Base-by-base conservation (phyloP, 768 basidiomycete species). In the Leucocoprinus sp. region DNA sequence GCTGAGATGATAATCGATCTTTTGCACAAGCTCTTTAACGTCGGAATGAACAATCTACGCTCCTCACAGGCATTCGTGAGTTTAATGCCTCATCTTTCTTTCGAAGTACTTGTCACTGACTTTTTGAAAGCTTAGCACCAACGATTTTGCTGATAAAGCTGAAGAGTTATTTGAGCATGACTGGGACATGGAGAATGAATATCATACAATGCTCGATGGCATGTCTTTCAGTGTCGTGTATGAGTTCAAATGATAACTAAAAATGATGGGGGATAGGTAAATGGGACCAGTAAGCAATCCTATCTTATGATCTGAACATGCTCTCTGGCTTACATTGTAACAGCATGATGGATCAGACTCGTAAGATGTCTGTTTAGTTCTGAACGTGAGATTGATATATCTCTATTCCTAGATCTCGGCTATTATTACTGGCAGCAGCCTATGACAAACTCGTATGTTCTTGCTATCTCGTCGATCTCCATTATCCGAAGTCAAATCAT, bases 401-500 rank as follows among this genome's bases (percentile, higher is more conserved):
- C 24, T 36, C 26, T 29, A 37, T 22, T 22, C 21, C 12, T 48
- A 72, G 68, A 76, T 60, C 55, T 78, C 45, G 72, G 73, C 47
- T 82, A 78, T 48, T 75, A 69, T 50, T 81, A 84, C 59, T 82
- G 81, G 76, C 82, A 85, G 49, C 79, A 80, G 54, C 80, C 81
- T 2, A 76, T 76, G 73, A 68, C 71, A 11, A 75, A 84, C 57
- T 74, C 74, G 71, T 75, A 45, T 33, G 70, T 60, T 8, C 0
- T 17, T 37, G 8, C 5, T 22, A 15, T 23, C 11, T n/a, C n/a
- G n/a, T 24, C 26, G 5, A 5, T 6, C 8, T 8, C 17, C 4
- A 12, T 28, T 27, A 18, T 22, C 15, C 14, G 23, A 14, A 6
- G 15, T 12, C 3, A 15, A 27, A 5, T 15, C 8, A 12, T 18